phyloP scores from a whole-genome alignment of 2,329 filamentous ascomycete species.

The Fusarium staphyleae region DNA sequence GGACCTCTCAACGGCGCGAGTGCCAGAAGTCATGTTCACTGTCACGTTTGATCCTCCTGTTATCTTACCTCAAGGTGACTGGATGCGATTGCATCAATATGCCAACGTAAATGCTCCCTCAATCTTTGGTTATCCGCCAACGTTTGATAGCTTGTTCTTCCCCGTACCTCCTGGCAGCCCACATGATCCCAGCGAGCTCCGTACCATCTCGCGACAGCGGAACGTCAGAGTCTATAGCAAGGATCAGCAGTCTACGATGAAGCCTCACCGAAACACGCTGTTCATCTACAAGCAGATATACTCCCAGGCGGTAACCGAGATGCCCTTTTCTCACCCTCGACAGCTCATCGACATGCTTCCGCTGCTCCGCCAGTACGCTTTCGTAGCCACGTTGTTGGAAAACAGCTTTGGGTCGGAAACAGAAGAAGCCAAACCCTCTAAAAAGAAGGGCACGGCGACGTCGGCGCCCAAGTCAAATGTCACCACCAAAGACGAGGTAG shows the following conservation, averaged over 20 bases:
- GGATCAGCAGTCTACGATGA: constrained; percentile 42
- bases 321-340: constrained; percentile 80
- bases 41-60: constrained; percentile 78
- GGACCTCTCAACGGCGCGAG: constrained; percentile 55
- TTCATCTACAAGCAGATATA: constrained; percentile 77
- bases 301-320: constrained; percentile 68
- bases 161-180: constrained; percentile 57
- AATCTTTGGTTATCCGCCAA: constrained; percentile 49
- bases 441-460: constrained; percentile 4
- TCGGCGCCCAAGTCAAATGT: constrained; percentile 21
- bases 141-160: constrained; percentile 66
- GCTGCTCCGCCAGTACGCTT: constrained; percentile 76
- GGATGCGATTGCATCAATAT: constrained; percentile 66
- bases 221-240: constrained; percentile 53
- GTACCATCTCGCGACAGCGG: constrained; percentile 60
- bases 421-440: constrained; percentile 25
- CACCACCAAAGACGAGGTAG: constrained; percentile 46
- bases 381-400: constrained; percentile 69
- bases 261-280: constrained; percentile 65
- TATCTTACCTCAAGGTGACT: constrained; percentile 70
- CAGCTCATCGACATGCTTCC: constrained; percentile 80
- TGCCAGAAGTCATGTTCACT: constrained; percentile 77
- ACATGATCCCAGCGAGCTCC: constrained; percentile 64
- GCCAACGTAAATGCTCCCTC: constrained; percentile 56
- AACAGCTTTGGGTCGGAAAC: constrained; percentile 62